A percentile compares a stretch with the other conserved stretches of the same genome.
phyloP scores from a whole-genome alignment of 352 stramenopile species.

The Ochromonadaceae sp. region DNA sequence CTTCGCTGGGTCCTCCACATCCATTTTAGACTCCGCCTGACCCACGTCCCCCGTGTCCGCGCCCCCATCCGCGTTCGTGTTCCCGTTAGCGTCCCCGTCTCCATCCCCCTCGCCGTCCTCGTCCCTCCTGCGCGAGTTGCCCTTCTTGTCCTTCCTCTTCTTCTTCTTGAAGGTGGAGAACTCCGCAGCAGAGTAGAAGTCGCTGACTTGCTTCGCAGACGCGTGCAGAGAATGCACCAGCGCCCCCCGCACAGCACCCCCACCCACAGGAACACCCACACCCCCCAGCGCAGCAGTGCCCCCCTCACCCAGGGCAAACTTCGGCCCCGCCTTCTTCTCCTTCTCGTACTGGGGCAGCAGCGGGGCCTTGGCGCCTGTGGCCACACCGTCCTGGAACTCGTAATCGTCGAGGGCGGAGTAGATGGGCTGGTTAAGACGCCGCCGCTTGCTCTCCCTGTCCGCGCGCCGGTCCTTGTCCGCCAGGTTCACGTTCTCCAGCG shows the following conservation, averaged over 20 bases:
- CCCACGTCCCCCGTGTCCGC: slow-evolving; percentile 6
- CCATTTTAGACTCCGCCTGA: slow-evolving; percentile 21
- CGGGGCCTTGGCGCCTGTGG: slow-evolving; percentile 24
- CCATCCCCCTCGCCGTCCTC: slow-evolving; percentile 21
- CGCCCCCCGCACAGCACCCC: too few species aligned
- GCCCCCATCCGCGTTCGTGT: not conserved
- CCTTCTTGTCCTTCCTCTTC: slow-evolving; percentile 53
- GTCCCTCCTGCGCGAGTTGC: slow-evolving; percentile 27
- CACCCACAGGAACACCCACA: not conserved
- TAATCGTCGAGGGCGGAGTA: slow-evolving; percentile 91
- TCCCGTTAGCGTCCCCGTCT: slow-evolving; percentile 5
- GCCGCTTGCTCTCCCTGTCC: slow-evolving; percentile 36
- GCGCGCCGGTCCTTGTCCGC: slow-evolving; percentile 27
- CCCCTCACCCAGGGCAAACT: not conserved
- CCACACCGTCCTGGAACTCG: slow-evolving; percentile 75
- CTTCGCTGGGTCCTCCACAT: slow-evolving; percentile 42
- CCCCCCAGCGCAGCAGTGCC: not conserved
- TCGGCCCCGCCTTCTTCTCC: slow-evolving; percentile 29
- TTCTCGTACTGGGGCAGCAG: slow-evolving; percentile 66
- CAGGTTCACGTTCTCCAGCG: slow-evolving; percentile 47
- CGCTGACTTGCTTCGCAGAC: too few species aligned
- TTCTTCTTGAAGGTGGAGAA: slow-evolving; percentile 59
- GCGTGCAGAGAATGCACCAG: too few species aligned
- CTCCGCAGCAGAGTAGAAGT: slow-evolving; percentile 65
- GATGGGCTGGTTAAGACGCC: slow-evolving; percentile 45